phyloP scores from a whole-genome alignment of 2,329 filamentous ascomycete species.

The Mollisiaceae sp. region DNA sequence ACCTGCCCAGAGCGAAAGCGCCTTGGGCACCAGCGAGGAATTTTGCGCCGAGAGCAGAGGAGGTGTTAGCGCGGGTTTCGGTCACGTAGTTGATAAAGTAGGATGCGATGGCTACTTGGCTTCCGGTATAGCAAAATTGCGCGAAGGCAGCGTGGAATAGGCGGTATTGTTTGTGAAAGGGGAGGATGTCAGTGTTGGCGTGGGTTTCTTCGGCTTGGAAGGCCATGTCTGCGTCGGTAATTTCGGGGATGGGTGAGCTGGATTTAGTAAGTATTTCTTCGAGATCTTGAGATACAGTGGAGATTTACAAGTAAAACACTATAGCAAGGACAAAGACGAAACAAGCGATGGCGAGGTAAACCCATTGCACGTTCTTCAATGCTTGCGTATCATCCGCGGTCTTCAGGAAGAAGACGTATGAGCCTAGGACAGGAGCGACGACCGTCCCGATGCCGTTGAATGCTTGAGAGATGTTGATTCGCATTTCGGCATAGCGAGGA shows the following conservation, averaged over 20 bases:
- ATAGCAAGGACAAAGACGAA: slow-evolving; percentile 62
- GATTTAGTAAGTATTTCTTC: neutral
- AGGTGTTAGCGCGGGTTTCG: slow-evolving; percentile 46
- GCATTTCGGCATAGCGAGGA: slow-evolving; percentile 72
- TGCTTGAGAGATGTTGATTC: slow-evolving; percentile 75
- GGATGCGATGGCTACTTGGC: slow-evolving; percentile 58
- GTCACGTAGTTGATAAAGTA: slow-evolving; percentile 60
- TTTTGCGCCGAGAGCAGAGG: slow-evolving; percentile 48
- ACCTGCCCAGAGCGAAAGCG: slow-evolving; percentile 59
- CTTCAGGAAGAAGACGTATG: slow-evolving; percentile 65
- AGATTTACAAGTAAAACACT: slow-evolving; percentile 62
- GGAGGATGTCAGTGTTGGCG: slow-evolving; percentile 50
- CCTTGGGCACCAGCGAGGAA: slow-evolving; percentile 60
- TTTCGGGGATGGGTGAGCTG: slow-evolving; percentile 49
- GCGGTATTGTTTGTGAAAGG: slow-evolving; percentile 62
- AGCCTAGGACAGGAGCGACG: slow-evolving; percentile 62
- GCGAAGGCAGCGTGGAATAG: slow-evolving; percentile 65
- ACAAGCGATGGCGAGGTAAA: slow-evolving; percentile 65
- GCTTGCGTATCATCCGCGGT: slow-evolving; percentile 54
- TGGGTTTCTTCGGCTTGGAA: slow-evolving; percentile 47
- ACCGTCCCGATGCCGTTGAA: slow-evolving; percentile 74
- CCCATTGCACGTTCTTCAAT: slow-evolving; percentile 66
- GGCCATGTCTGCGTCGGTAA: slow-evolving; percentile 66
- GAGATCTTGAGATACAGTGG: slow-evolving; percentile 36
- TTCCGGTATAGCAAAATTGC: slow-evolving; percentile 68